Evolutionary conservation across 495 filamentous ascomycete genomes (phyloP), one percentile per base, ranked within the genome.

Genomic region (Penicillium maclennaniae): DNA sequence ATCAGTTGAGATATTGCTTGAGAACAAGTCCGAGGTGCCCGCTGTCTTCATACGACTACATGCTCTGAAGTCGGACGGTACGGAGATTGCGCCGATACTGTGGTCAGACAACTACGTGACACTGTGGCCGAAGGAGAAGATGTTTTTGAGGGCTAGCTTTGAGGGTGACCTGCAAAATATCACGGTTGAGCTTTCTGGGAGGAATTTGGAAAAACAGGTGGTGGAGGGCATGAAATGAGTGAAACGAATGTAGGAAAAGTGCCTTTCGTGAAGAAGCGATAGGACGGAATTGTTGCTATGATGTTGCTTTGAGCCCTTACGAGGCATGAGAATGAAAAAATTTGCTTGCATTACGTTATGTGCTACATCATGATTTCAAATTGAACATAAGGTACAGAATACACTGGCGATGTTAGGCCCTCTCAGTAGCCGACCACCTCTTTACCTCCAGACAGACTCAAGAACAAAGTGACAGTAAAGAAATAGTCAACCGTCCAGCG

Each of bases 101-200:
- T 87, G 80, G 79, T 78, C 76, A 0, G 81, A 85, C 54, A 86
- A 86, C 44, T 86, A 86, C 52, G 67, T 86, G 14, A 84, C 83
- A 1, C 62, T 87, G 10, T 83, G 77, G 68, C 81, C 83, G 6
- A 56, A 67, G 14, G 84, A 87, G 65, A 78, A 68, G 47, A 19
- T 83, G 0, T 45, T 25, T 0, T 2, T 76, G 27, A 57, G 39
- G 7, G 69, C 73, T 31, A n/a, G 34, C 7, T 61, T 64, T 16
- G 26, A 61, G 17, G 55, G 55, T 1, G 42, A 61, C 23, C 6
- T 66, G 2, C 25, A 49, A 4, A 1, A 40, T 3, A 39, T 20
- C 14, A 6, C 23, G 0, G 16, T 60, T 16, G 43, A 60, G 15
- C 14, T 59, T 12, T 48, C 56, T 0, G 60, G 53, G n/a, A 28